Base-by-base conservation (phyloP, 306 rosid genomes). In the Glycine tomentella region DNA sequence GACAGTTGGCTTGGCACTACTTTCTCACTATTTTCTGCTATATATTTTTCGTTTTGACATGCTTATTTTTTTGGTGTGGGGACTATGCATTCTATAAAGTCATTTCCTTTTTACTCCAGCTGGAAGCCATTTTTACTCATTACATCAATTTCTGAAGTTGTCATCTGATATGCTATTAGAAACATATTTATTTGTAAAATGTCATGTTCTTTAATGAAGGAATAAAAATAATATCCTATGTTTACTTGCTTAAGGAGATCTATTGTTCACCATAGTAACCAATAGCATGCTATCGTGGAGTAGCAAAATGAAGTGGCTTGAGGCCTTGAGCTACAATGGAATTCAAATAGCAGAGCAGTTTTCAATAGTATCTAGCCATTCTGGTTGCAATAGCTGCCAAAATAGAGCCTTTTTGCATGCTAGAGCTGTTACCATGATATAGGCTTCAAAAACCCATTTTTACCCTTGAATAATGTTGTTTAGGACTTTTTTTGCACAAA, bases 1-100 rank as follows among this genome's bases (percentile, higher is more conserved):
- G 96, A 64, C 63, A 62, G 59, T 49, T 79, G 51, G 75, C 72
- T 84, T 10, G 33, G 10, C 33, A 52, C n/a, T n/a, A 14, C 31
- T 53, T 79, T 84, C 67, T 13, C 15, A 7, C 36, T 70, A 50
- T 34, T 10, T 67, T 15, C 12, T 42, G 4, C 51, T 67, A 9
- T 44, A 16, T 72, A 4, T 64, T 45, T 77, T 58, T 49, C 50
- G 62, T 64, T 79, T 34, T 36, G 13, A n/a, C 31, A 25, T 36
- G 65, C 55, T 49, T 76, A 65, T 2, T 42, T 73, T 76, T 76
- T 84, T 25, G 71, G 65, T 38, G 17, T 6, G 6, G 36, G 53
- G 59, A 11, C 64, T 59, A 44, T 73, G 48, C 68, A 33, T 70
- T 61, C 38, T 52, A 44, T 48, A 1, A 25, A 25, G 8, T 56